Evolutionary conservation across 2,329 filamentous ascomycete genomes (phyloP), one percentile per base, ranked within the genome.

Genomic region (Fusarium heterosporum): DNA sequence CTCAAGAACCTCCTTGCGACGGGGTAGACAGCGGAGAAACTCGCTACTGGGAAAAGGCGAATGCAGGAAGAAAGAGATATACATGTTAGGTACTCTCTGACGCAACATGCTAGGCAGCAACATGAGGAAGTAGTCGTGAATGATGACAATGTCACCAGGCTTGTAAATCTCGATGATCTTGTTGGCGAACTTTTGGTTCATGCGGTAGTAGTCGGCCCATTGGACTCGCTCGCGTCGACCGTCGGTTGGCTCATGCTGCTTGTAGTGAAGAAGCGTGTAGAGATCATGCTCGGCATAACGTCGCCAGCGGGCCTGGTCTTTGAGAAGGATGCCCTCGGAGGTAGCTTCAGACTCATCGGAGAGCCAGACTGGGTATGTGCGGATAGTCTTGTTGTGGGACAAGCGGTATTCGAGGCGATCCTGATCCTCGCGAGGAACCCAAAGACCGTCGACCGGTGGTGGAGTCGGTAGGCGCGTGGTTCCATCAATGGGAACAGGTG

Each of bases 1-100:
- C 71, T 96, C 93, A 14, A 98, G 83, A 12, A 98, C 85, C 76
- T 97, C 93, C 78, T 97, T 97, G 70, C 95, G 88, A 67, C 93
- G 89, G 36, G 93, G 92, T 55, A 97, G 83, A 77, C 94, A 97
- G 46, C 94, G 89, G 76, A 97, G 88, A 76, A 97, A 97, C 79
- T 98, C 96, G 83, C 93, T 97, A 79, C 93, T 97, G 32, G 95
- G 95, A 79, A 98, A 98, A 0, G 95, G 95, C 43, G 93, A 90
- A 78, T 98, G 95, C 45, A 98, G 84, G 82, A 93, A 98, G 82
- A 97, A 97, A 53, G 93, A 91, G 75, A 97, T 94, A 81, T 97
- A 96, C 79, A 97, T 92, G 77, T 93, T 92, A 6, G 93, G 92
- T 17, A 94, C 84, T 40, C 91, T 88, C 77, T 97, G 93, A 46